Conservation (phyloP, 345 rosid species). For the Carallia pectinifolia region DNA sequence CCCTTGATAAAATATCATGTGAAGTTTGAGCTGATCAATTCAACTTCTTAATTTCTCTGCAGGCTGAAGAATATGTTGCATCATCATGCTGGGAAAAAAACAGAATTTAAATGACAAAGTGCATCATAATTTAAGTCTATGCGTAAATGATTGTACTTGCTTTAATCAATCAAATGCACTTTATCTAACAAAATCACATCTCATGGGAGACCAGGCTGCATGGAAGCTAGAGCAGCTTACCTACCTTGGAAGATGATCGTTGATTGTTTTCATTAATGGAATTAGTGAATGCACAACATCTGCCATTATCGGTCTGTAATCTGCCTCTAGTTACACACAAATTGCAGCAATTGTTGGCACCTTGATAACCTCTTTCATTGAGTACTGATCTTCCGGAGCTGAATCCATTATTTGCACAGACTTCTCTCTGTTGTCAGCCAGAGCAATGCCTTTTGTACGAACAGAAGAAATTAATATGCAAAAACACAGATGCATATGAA, state of each 20-base stretch:
- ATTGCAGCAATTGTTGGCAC: slow-evolving; percentile 96
- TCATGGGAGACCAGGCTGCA: slow-evolving; percentile 42
- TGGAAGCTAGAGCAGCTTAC: slow-evolving; percentile 51
- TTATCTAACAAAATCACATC: slow-evolving; percentile 35
- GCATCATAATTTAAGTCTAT: not conserved
- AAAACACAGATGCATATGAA: not conserved
- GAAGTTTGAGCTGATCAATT: too few species aligned
- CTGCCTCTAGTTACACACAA: slow-evolving; percentile 91
- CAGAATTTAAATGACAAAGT: not conserved
- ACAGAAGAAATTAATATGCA: not conserved
- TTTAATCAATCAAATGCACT: slow-evolving; percentile 24
- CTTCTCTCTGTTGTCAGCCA: slow-evolving; percentile 71
- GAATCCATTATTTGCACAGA: slow-evolving; percentile 88
- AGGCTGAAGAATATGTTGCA: too few species aligned
- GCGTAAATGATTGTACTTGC: not conserved
- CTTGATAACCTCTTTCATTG: slow-evolving; percentile 78
- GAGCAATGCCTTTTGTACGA: slow-evolving; percentile 63
- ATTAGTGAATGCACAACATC: slow-evolving; percentile 86
- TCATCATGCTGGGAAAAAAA: too few species aligned
- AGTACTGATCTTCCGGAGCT: slow-evolving; percentile 70
- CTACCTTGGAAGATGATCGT: slow-evolving; percentile 49
- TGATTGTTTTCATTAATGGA: slow-evolving; percentile 64
- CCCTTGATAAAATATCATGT: too few species aligned
- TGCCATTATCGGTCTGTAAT: slow-evolving; percentile 93
- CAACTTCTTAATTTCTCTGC: too few species aligned